Base-by-base conservation (phyloP, 345 rosid species). In the Noccaea bulbosa region DNA sequence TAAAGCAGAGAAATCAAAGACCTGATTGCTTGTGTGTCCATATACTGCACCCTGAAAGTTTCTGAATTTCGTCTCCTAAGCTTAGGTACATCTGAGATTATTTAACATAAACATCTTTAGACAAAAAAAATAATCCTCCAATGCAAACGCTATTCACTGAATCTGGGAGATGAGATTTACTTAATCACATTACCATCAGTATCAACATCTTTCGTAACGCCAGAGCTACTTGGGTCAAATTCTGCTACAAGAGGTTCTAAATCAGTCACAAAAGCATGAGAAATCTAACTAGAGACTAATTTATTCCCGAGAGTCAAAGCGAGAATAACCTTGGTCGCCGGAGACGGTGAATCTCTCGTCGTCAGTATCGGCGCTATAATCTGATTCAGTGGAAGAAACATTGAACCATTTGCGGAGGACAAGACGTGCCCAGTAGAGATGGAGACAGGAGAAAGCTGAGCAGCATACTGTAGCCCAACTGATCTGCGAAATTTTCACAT, bases 321-420 rank as follows among this genome's bases (percentile, higher is more conserved):
- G 47, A 62, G 22, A 12, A 8, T 8, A 48, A 50, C 67, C 68
- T 71, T 79, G 81, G 16, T 17, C 34, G 10, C 37, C 8, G 17
- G 60, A 40, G 7, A 17, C 38, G 39, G 33, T 11, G 60, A 8
- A 8, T 51, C 27, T 49, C 2, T 62, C 70, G 8, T 49, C 62
- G 17, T 65, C 68, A 10, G 41, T 3, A 54, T 73, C 81, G 12
- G 98, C 96, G 49, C 97, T 85, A 83, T 78, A 93, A 77, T 93
- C 92, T 37, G 96, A 88, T 17, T 77, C 90, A 35, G 15, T 78
- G 41, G 86, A 12, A 63, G 74, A 68, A 81, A 88, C 80, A 56
- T 93, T 93, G 51, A 93, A 75, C 93, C 81, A 87, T 80, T 93
- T 88, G 11, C 96, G 85, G 59, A 93, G 53, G n/a, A 90, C 80